Conservation (phyloP, 2,329 filamentous ascomycete species). For the Claviceps africana region DNA sequence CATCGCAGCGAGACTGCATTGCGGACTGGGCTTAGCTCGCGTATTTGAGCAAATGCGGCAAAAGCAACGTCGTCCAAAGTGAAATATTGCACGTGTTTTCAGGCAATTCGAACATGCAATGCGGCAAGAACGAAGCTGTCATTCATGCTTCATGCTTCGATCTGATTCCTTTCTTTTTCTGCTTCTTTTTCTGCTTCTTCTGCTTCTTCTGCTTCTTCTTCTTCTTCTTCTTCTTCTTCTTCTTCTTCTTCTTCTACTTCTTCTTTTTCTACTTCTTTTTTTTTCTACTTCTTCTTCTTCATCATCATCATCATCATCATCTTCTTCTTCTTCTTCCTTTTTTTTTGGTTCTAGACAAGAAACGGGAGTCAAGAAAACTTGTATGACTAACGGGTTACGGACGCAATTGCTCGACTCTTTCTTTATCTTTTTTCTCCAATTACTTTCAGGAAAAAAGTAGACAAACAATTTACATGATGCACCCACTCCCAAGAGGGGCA, state of each 20-base stretch:
- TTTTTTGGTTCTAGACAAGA: not conserved
- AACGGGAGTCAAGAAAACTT: not conserved
- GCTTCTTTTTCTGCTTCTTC: not conserved
- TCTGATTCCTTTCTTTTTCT: not conserved
- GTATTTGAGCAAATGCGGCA: not conserved
- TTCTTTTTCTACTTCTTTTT: not conserved
- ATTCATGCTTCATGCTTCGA: not conserved
- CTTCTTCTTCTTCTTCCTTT: no score
- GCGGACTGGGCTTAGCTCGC: not conserved
- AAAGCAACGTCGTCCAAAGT: not conserved
- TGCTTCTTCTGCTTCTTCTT: no score
- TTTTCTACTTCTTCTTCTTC: no score
- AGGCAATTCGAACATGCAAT: not conserved
- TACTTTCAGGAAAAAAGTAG: not conserved
- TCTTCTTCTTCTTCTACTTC: no score
- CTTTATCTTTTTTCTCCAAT: not conserved
- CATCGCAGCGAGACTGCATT: not conserved
- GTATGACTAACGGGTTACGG: conserved; percentile 6
- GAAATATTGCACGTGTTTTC: not conserved
- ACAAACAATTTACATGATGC: not conserved
- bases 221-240: no score
- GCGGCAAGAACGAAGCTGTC: not conserved
- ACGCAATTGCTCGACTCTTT: not conserved
- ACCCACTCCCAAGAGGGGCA: not conserved
- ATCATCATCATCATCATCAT: no score